A percentile compares a stretch with the other conserved stretches of the same genome.
Conservation (phyloP, 2,329 filamentous ascomycete species). For the Colletotrichum magnum region DNA sequence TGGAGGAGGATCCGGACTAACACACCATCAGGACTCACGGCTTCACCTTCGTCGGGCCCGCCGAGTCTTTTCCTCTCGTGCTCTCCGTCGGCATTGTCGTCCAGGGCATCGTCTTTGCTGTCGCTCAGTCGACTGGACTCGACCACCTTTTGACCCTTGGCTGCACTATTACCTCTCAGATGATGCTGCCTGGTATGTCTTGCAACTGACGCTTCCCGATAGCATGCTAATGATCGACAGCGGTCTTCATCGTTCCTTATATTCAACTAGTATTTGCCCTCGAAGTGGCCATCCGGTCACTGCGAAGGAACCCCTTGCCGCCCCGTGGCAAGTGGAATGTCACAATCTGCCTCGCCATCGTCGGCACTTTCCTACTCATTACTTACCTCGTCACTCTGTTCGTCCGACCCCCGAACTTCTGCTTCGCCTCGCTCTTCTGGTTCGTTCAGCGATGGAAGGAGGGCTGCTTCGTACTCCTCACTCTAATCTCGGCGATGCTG, state of each 20-base stretch:
- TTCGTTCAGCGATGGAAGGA: conserved; percentile 74
- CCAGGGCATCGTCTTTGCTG: conserved; percentile 71
- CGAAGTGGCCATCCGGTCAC: conserved; percentile 70
- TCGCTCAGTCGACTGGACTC: conserved; percentile 69
- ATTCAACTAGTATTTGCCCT: conserved; percentile 76
- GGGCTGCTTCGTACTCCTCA: conserved; percentile 68
- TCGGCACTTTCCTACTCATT: conserved; percentile 65
- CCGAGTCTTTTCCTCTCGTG: conserved; percentile 69
- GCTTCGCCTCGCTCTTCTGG: conserved; percentile 78
- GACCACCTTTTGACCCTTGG: conserved; percentile 63
- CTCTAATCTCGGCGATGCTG: conserved; percentile 64
- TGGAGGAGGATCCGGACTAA: conserved; percentile 8
- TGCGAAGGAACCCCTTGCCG: conserved; percentile 69
- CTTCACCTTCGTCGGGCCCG: conserved; percentile 60
- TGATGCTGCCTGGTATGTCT: conserved; percentile 71
- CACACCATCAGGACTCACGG: conserved; percentile 50
- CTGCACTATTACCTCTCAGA: conserved; percentile 68
- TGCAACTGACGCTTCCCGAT: not conserved
- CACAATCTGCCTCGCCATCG: conserved; percentile 66
- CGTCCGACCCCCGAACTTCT: conserved; percentile 69
- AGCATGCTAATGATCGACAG: conserved; percentile 56
- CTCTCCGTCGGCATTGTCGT: conserved; percentile 70
- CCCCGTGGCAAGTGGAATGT: conserved; percentile 72
- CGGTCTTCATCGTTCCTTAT: conserved; percentile 76
- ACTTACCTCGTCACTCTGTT: conserved; percentile 73